Evolutionary conservation across 352 stramenopile species (phyloP).

Genomic region (Phytophthora melonis): DNA sequence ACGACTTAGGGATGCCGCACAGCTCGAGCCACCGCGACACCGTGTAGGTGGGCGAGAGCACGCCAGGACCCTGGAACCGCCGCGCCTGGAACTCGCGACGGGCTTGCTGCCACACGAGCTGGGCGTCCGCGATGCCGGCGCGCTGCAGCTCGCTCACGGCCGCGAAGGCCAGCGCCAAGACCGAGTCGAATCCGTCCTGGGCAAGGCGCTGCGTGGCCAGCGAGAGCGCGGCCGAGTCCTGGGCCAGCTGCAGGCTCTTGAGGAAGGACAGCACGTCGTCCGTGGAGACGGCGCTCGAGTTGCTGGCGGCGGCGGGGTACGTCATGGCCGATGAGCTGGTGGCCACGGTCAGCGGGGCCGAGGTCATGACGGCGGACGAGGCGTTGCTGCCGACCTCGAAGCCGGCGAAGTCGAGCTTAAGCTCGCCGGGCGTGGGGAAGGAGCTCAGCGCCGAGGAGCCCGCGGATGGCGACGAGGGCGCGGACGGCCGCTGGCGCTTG

Average conservation of each 20-base stretch:
- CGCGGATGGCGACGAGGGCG: conserved; percentile 20
- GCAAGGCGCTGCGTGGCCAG: conserved; percentile 49
- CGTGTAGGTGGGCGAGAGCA: conserved; percentile 49
- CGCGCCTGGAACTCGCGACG: conserved; percentile 55
- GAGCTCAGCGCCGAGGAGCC: conserved; percentile 7
- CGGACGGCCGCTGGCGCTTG: conserved; percentile 43
- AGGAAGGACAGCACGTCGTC: conserved; percentile 63
- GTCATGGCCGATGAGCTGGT: conserved; percentile 30
- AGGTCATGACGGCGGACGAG: conserved; percentile 19
- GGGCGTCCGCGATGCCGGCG: conserved; percentile 59
- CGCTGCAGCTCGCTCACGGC: conserved; percentile 55
- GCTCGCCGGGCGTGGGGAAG: conserved; percentile 50
- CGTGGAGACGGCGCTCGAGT: conserved; percentile 10
- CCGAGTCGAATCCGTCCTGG: conserved; percentile 71
- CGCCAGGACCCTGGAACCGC: conserved; percentile 48
- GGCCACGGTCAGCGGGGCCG: conserved; percentile 19
- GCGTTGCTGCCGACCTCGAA: conserved; percentile 47
- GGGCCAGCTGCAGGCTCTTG: conserved; percentile 53
- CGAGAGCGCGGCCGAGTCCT: conserved; percentile 42
- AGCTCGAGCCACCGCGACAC: conserved; percentile 72
- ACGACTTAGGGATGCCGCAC: conserved; percentile 57
- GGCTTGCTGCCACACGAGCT: conserved; percentile 56
- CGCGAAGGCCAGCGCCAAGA: conserved; percentile 62
- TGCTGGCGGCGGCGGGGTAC: conserved; percentile 25
- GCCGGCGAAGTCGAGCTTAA: conserved; percentile 73